Conservation (phyloP, 176 grass and related monocot genomes). For the Eragrostis curvula region DNA sequence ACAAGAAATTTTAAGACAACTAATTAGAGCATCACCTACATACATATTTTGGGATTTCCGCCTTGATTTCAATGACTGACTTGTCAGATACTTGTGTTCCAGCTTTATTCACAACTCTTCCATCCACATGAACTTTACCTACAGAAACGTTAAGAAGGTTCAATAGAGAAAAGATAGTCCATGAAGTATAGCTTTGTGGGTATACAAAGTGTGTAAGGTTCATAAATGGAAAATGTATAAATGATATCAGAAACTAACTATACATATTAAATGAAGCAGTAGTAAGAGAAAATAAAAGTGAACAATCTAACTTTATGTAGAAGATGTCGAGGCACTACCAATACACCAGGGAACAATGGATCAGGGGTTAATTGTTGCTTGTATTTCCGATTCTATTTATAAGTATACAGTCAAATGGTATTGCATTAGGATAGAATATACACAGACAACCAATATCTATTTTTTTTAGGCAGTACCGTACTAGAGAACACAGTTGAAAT, state of each 20-base stretch:
- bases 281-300: conserved; percentile 6
- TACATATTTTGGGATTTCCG: conserved; percentile 98
- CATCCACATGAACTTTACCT: conserved; percentile 97
- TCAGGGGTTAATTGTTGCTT: not conserved
- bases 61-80: conserved; percentile 90
- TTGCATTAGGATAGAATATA: not conserved
- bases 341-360: not conserved
- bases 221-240: conserved; percentile 11
- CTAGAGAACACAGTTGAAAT: not conserved
- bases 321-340: not conserved
- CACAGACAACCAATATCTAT: too few species aligned
- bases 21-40: conserved; percentile 95
- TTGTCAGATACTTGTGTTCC: conserved; percentile 93
- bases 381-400: not conserved
- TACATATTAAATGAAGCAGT: conserved; percentile 21
- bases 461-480: not conserved
- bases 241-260: conserved; percentile 23
- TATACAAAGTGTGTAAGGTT: conserved; percentile 16
- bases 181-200: not conserved
- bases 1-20: conserved; percentile 25
- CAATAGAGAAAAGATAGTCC: conserved; percentile 28
- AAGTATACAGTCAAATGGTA: not conserved
- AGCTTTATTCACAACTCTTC: conserved; percentile 86
- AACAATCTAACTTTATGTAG: not conserved
- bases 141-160: conserved; percentile 27